phyloP scores from a whole-genome alignment of 768 basidiomycete genomes.

The Roridomyces roridus region DNA sequence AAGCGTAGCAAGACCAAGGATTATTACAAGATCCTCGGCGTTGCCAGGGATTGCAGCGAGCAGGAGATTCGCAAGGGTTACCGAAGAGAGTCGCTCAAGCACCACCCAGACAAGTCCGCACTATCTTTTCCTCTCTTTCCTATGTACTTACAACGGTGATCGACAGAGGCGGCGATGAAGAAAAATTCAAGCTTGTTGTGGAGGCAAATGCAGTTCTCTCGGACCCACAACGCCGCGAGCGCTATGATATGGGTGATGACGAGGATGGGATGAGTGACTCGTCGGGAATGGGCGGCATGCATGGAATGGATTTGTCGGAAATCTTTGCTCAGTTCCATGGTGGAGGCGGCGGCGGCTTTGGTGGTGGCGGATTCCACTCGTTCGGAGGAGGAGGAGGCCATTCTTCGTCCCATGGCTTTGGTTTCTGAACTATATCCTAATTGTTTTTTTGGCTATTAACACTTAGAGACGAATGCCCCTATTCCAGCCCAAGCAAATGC shows the following conservation, averaged over 20 bases:
- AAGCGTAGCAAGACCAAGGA: slow-evolving; percentile 93
- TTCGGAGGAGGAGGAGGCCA: slow-evolving; percentile 31
- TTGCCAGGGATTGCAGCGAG: slow-evolving; percentile 67
- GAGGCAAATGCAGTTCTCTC: slow-evolving; percentile 87
- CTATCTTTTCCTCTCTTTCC: no score
- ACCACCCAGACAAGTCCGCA: slow-evolving; percentile 90
- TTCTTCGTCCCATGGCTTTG: slow-evolving; percentile 1
- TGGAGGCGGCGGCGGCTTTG: slow-evolving; percentile 35
- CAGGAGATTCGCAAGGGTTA: slow-evolving; percentile 91
- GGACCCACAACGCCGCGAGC: slow-evolving; percentile 71
- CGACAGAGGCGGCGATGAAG: slow-evolving; percentile 89
- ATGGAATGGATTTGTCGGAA: slow-evolving; percentile 62
- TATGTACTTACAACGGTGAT: no score
- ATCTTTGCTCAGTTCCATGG: slow-evolving; percentile 67
- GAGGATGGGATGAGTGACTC: slow-evolving; percentile 68
- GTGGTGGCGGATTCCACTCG: slow-evolving; percentile 21
- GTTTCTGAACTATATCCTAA: not conserved
- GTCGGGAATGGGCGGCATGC: slow-evolving; percentile 52
- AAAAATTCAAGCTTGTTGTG: slow-evolving; percentile 90
- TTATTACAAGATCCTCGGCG: slow-evolving; percentile 81
- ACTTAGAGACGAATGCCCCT: no score
- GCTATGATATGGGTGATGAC: slow-evolving; percentile 85
- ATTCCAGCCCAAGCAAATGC: no score
- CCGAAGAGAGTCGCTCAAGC: slow-evolving; percentile 82
- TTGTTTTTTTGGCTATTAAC: no score